Percentiles rank a stretch among this genome's conserved stretches.
Evolutionary conservation across 1,139 yeast species (phyloP).

Genomic region (Candida sp.): DNA sequence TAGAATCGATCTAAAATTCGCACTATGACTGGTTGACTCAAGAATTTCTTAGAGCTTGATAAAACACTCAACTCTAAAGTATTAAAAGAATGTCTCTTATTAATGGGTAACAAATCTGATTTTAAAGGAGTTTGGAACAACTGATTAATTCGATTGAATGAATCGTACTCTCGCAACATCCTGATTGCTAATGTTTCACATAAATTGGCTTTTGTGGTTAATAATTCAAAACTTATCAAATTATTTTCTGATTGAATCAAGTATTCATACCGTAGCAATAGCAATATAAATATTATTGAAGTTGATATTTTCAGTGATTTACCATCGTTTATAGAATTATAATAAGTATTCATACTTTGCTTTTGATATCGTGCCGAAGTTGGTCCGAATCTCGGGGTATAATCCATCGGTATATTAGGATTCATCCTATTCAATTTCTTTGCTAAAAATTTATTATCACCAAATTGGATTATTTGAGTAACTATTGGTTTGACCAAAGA

Average conservation of each 20-base stretch:
- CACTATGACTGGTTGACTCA: constrained; percentile 55
- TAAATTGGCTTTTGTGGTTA: constrained; percentile 49
- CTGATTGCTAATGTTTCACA: constrained; percentile 57
- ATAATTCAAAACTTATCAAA: constrained; percentile 46
- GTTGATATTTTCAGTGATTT: constrained; percentile 15
- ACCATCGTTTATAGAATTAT: constrained; percentile 7
- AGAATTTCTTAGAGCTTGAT: constrained; percentile 51
- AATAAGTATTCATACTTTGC: not conserved
- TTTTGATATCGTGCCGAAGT: constrained; percentile 7
- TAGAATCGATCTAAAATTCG: constrained; percentile 51
- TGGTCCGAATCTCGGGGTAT: constrained; percentile 20
- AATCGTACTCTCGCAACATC: constrained; percentile 47
- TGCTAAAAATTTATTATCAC: constrained; percentile 12
- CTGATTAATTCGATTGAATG: constrained; percentile 41
- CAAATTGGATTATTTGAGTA: constrained; percentile 22
- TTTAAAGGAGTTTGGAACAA: constrained; percentile 43
- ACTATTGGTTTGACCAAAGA: constrained; percentile 51
- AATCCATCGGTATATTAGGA: constrained; percentile 7
- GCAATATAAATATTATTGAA: constrained; percentile 28
- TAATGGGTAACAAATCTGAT: constrained; percentile 7
- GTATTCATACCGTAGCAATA: constrained; percentile 40
- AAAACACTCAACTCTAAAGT: constrained; percentile 55
- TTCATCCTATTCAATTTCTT: constrained; percentile 8
- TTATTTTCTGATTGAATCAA: constrained; percentile 47
- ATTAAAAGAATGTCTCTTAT: constrained; percentile 25